Conservation (phyloP, 495 filamentous ascomycete species). For the Penicillium lividum region DNA sequence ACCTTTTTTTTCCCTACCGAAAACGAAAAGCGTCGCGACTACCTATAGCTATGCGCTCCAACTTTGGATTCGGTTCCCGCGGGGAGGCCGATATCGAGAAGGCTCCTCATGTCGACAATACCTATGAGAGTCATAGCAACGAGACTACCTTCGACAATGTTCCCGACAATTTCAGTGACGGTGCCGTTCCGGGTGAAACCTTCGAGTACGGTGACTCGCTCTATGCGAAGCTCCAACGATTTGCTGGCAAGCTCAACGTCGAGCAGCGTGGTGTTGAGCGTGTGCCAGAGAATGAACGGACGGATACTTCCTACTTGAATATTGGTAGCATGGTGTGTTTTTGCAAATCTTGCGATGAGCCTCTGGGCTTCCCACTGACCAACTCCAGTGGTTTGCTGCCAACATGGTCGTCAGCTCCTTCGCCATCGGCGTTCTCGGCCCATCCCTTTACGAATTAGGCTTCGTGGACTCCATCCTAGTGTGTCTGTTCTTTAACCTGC, state of each 20-base stretch:
- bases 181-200: conserved; percentile 60
- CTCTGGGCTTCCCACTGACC: conserved; percentile 27
- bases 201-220: conserved; percentile 61
- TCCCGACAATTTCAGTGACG: conserved; percentile 47
- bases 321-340: conserved; percentile 72
- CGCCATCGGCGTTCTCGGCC: conserved; percentile 73
- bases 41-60: conserved; percentile 18
- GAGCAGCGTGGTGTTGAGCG: conserved; percentile 82
- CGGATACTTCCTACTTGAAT: conserved; percentile 64
- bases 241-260: conserved; percentile 68
- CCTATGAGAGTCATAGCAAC: conserved; percentile 32
- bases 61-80: conserved; percentile 27
- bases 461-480: conserved; percentile 78
- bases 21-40: conserved; percentile 6
- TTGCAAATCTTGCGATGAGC: conserved; percentile 12
- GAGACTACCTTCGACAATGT: conserved; percentile 7
- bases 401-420: conserved; percentile 86
- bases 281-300: conserved; percentile 72
- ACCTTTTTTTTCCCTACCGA: conserved; percentile 1
- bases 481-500: conserved; percentile 75
- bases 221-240: conserved; percentile 67
- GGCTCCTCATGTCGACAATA: conserved; percentile 37
- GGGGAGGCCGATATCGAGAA: conserved; percentile 43
- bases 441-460: conserved; percentile 65
- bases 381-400: conserved; percentile 72